Base-by-base conservation (phyloP, 371 early-diverging fungal species). In the Syncephalastrum contaminatum region DNA sequence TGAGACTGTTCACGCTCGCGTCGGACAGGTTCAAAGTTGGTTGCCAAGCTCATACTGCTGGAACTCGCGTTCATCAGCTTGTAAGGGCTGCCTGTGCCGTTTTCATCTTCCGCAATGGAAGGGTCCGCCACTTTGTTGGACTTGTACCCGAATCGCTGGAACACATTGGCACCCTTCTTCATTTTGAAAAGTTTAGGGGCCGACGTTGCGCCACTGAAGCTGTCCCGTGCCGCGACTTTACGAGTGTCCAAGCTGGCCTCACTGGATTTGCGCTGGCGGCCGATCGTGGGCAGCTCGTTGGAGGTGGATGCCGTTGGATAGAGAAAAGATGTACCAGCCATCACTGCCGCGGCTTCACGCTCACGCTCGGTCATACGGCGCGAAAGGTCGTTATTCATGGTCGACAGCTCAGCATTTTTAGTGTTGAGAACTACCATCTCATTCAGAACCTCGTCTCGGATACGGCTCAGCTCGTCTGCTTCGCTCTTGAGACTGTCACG, bases 391-490 rank as follows among this genome's bases (percentile, higher is more conserved):
- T 84, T 84, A 59, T 84, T 84, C 41, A 84, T 66, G 15, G 70
- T 65, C 1, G 78, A 73, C 2, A 84, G 57, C 42, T 84, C 82
- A 0, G 82, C 81, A 40, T 80, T 84, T 42, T 80, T 76, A 12
- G 75, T 77, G 41, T 78, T 82, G n/a, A 84, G 57, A 22, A 82
- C 58, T 20, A 81, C 73, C 76, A 80, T 84, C 51, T 84, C 84
- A 15, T 66, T 60, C 16, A 80, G 49, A 6, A 73, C 58, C 24
- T 65, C 66, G 18, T 69, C 63, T 15, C 70, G 63, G 8, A 57
- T 41, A 40, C 60, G 52, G 40, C 30, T 67, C 0, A 80, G 51
- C 19, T 66, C 53, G 15, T 68, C 50, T 13, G 67, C 69, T 16
- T 70, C 71, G 12, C 27, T 22, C 13, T 58, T 47, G 12, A 73